Evolutionary conservation across 192 early-diverging fungal genomes (phyloP).

Genomic region (Rhizophlyctis rosea): DNA sequence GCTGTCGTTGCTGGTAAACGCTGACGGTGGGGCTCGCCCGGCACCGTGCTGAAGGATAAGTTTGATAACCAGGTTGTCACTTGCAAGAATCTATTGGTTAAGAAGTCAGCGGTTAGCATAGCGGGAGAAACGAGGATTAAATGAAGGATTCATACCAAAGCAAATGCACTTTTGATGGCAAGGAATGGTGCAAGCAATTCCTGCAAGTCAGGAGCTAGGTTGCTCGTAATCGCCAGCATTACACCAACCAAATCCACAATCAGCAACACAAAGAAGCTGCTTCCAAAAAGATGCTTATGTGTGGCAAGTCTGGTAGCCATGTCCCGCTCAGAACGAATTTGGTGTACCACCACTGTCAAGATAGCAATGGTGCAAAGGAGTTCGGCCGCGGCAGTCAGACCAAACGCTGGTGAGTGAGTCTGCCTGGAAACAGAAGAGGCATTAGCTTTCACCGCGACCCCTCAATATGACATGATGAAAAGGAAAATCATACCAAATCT

Average conservation of each 20-base stretch:
- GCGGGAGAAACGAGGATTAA: no score
- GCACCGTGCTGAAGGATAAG: no score
- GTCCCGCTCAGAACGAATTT: neutral
- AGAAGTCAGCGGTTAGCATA: no score
- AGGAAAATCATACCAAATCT: conserved; percentile 3
- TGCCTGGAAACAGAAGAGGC: no score
- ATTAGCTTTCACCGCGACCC: no score
- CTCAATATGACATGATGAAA: no score
- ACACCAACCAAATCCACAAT: neutral
- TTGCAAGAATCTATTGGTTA: no score
- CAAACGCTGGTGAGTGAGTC: conserved; percentile 1
- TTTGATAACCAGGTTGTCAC: no score
- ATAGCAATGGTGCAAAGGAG: neutral
- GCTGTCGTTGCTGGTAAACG: no score
- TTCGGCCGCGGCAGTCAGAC: neutral
- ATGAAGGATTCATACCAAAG: no score
- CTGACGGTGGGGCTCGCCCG: no score
- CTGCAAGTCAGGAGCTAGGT: neutral
- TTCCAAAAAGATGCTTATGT: neutral
- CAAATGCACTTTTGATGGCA: conserved; percentile 2
- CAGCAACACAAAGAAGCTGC: conserved; percentile 8
- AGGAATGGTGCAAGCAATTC: neutral
- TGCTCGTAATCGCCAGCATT: neutral
- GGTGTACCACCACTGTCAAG: neutral
- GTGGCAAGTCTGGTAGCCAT: neutral